Evolutionary conservation across 345 rosid genomes (phyloP), one percentile per base, ranked within the genome.

Genomic region (Camelina hispida): DNA sequence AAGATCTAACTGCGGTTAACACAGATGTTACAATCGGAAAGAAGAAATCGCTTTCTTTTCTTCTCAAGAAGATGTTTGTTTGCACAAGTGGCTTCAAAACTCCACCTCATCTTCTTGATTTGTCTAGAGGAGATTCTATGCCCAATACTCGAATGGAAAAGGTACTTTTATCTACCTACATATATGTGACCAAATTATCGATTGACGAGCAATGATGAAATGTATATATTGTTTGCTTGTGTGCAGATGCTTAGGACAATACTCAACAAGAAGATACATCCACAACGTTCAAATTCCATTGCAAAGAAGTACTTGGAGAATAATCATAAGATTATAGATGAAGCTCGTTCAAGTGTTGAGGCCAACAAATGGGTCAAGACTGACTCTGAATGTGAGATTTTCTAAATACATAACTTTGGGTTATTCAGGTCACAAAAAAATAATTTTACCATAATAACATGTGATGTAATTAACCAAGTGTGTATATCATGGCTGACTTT

Each of bases 361-460:
- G 82, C 83, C 68, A 84, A 79, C 59, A 93, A 84, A 83, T 93
- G 97, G 98, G 90, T 83, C 55, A 93, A 79, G 83, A 88, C 94
- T 14, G 96, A 93, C 84, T 93, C 96, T 22, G 90, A 90, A 81
- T 90, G 98, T 88, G 79, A 83, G 94, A 53, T 67, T 63, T 62
- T 63, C 60, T 56, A 43, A 52, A 56, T 15, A 34, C 6, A 43
- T 55, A 9, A 0, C 7, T 54, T 57, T 56, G 13, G 6, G n/a
- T 66, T 56, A 20, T 57, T 47, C 43, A 63, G 7, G 18, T 66
- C 30, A 47, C 10, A 16, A 72, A 53, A 51, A 30, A 8, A 25
- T 1, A 37, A 57, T 30, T 0, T 22, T 12, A 71, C n/a, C 57
- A 72, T 52, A 40, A 23, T 1, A 23, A 23, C 22, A 20, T 46